Evolutionary conservation across 2,329 filamentous ascomycete species (phyloP), one percentile per base, ranked within the genome.

Genomic region (Xenoacremonium recifei): DNA sequence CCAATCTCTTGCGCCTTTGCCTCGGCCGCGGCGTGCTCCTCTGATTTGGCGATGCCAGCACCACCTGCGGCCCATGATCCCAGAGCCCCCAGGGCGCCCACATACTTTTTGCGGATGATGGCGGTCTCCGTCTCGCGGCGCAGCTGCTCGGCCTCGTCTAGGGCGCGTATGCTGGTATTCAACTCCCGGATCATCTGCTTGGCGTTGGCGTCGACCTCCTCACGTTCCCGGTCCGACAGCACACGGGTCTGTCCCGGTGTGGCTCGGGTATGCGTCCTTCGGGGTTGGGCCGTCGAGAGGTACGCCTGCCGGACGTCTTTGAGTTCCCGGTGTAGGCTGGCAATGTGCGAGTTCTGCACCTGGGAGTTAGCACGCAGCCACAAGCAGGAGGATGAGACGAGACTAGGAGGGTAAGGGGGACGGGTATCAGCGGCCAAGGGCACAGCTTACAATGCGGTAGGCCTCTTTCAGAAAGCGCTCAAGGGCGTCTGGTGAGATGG

Each of bases 401-500:
- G 19, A 32, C 29, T 30, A 16, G 30, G 35, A 38, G 51, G 47
- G n/a, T n/a, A 51, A n/a, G n/a, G n/a, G n/a, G n/a, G n/a, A n/a
- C n/a, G n/a, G n/a, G n/a, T n/a, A n/a, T n/a, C n/a, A 54, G 23
- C 31, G 16, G 20, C 39, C 37, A 53, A 49, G 51, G 55, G 49
- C n/a, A n/a, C n/a, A 37, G 65, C 77, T 59, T 71, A 95, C 91
- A 65, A 97, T 96, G 62, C 86, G 82, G 68, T 95, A 93, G 39
- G 93, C 93, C 68, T 97, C 92, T 61, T 92, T 90, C 23, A 97
- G 73, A 62, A 97, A 99, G 57, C 87, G 86, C 63, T 96, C 88
- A 37, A 93, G 77, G 54, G 67, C 75, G 51, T 77, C 70, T 36
- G 73, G 55, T 42, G 63, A 70, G 50, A 73, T 73, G 49, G 60